phyloP scores from a whole-genome alignment of 2,329 filamentous ascomycete genomes.

The Thelonectria olida region DNA sequence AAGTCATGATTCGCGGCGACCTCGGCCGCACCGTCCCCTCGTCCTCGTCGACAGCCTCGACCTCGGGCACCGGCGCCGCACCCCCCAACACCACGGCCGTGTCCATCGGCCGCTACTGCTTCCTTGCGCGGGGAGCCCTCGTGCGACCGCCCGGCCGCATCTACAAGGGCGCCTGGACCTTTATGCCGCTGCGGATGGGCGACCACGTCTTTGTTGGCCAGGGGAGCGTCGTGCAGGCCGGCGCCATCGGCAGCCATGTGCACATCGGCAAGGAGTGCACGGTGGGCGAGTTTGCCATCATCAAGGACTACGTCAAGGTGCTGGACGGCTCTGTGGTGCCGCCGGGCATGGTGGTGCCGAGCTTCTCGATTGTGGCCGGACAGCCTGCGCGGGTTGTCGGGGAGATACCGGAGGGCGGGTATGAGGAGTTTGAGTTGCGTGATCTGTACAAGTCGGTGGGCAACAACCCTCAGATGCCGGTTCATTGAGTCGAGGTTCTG shows the following conservation, averaged over 20 bases:
- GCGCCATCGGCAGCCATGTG: constrained; percentile 84
- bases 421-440: constrained; percentile 71
- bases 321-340: constrained; percentile 87
- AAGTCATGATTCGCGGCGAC: constrained; percentile 93
- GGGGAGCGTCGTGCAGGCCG: constrained; percentile 80
- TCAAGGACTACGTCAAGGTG: constrained; percentile 93
- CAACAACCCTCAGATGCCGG: constrained; percentile 58
- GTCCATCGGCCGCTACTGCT: constrained; percentile 90
- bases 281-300: constrained; percentile 86
- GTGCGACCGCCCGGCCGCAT: constrained; percentile 85
- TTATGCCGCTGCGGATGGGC: constrained; percentile 90
- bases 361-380: constrained; percentile 90
- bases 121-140: constrained; percentile 80
- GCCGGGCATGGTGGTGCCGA: constrained; percentile 89
- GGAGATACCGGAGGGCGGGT: constrained; percentile 78
- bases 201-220: constrained; percentile 93
- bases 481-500: constrained; percentile 29
- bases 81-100: constrained; percentile 73
- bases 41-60: constrained; percentile 48
- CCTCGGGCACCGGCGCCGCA: constrained; percentile 42
- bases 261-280: constrained; percentile 81
- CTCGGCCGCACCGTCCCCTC: constrained; percentile 69
- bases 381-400: constrained; percentile 82
- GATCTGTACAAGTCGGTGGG: constrained; percentile 72
- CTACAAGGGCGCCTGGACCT: constrained; percentile 80